Evolutionary conservation across 2,329 filamentous ascomycete species (phyloP).

Genomic region (Ceratocystis alfenasii): DNA sequence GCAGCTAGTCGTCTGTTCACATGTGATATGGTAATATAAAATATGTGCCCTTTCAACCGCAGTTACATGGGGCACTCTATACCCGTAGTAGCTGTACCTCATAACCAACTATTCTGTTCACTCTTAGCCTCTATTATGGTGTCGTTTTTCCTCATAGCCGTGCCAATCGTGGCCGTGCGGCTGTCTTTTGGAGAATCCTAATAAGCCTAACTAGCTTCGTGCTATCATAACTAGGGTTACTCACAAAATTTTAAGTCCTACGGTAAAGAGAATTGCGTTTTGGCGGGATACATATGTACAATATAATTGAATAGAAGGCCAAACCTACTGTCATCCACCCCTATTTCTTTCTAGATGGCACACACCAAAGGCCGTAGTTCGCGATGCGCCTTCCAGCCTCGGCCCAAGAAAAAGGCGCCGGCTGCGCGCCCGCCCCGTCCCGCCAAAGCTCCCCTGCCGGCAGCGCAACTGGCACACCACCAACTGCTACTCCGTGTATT

Average conservation of each 20-base stretch:
- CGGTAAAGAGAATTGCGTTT: too few relatives aligned
- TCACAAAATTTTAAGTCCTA: neutral
- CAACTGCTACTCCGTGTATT: conserved; percentile 55
- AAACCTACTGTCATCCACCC: neutral
- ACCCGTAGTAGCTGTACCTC: neutral
- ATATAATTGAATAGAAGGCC: neutral
- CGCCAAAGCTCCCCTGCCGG: conserved; percentile 12
- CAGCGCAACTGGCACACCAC: conserved; percentile 15
- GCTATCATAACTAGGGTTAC: neutral
- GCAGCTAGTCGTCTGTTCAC: too few relatives aligned
- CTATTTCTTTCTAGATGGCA: conserved; percentile 8
- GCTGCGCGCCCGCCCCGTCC: neutral
- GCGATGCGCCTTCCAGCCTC: conserved; percentile 22
- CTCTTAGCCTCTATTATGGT: too few relatives aligned
- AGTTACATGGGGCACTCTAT: neutral
- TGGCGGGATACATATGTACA: too few relatives aligned
- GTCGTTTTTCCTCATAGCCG: neutral
- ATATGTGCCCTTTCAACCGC: neutral
- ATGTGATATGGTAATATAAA: too few relatives aligned
- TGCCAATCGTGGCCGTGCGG: neutral
- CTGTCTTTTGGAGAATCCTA: neutral
- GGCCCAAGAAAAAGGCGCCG: conserved; percentile 19
- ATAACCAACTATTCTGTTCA: neutral
- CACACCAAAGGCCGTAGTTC: conserved; percentile 21
- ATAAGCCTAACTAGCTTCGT: neutral